A percentile compares a stretch with the other conserved stretches of the same genome.
Evolutionary conservation across 2,329 filamentous ascomycete genomes (phyloP).

Genomic region (Cladosporium austrohemisphaericum): DNA sequence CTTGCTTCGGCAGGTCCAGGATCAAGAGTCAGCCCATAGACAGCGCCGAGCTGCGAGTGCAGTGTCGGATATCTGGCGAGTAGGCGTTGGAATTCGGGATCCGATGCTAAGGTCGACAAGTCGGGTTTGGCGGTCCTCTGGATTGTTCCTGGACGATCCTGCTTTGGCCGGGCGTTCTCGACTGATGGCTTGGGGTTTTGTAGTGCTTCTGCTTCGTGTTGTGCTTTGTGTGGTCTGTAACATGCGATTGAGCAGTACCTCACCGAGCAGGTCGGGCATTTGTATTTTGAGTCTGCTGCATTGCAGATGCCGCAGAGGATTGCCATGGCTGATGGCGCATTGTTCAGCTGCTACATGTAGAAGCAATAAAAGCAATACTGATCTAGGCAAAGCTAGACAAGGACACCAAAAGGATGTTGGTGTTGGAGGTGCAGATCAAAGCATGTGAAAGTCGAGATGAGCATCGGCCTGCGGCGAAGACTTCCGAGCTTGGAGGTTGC

Average conservation of each 20-base stretch:
- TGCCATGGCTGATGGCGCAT: constrained; percentile 30
- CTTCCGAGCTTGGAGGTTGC: constrained; percentile 22
- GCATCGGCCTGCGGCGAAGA: constrained; percentile 17
- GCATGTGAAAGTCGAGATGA: constrained; percentile 16
- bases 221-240: constrained; percentile 36
- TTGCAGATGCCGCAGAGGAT: constrained; percentile 44
- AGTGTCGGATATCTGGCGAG: constrained; percentile 34
- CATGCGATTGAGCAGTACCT: constrained; percentile 43
- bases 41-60: constrained; percentile 31
- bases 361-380: too few relatives aligned
- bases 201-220: constrained; percentile 25
- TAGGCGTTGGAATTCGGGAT: constrained; percentile 32
- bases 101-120: constrained; percentile 31
- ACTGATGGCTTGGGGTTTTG: background rate
- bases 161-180: constrained; percentile 5
- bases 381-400: too few relatives aligned
- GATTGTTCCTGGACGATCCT: constrained; percentile 24
- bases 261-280: constrained; percentile 46
- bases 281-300: constrained; percentile 46
- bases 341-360: background rate
- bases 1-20: constrained; percentile 31
- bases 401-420: background rate
- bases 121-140: constrained; percentile 25
- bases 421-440: background rate
- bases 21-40: constrained; percentile 35